Evolutionary conservation across 140 eudicot species (phyloP), one percentile per base, ranked within the genome.

Genomic region (Senecio squalidus): DNA sequence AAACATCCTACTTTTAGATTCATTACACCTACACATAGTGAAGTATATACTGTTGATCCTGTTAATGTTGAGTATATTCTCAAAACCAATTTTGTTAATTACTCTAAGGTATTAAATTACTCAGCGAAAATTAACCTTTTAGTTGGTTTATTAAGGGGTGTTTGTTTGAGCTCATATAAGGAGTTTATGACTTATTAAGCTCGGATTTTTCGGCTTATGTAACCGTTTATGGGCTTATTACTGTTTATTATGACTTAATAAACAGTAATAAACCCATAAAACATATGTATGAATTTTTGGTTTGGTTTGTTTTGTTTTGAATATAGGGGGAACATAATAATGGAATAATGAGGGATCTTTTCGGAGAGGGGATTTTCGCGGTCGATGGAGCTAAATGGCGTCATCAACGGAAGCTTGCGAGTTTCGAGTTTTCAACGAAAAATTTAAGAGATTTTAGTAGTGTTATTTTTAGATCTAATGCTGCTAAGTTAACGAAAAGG

Each of bases 351-450:
- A 25, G 44, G 6, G 94, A 77, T 68, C 84, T 85, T 21, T 62
- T 85, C 0, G 86, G 94, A 7, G 70, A 82, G 4, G 95, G 95
- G 58, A 86, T 86, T 31, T 86, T 86, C 34, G 71, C 75, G 0
- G 85, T 83, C 25, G 94, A 86, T 30, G 95, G 94, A 34, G 77
- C 62, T 15, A 86, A 75, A 58, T 86, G 93, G 93, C 79, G 84
- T 11, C 83, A 83, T 60, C 94, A 86, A 65, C 60, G 86, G 43
- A 83, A 86, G 72, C 80, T 83, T 14, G 78, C 96, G 5, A 87
- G 96, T 69, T 71, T 69, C 26, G 96, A 84, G 31, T 87, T 87
- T 59, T 84, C 94, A 2, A 72, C 86, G 0, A 70, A 54, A 45
- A 68, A 50, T 33, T 47, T 84, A 43, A 64, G 96, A 27, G 89